Evolutionary conservation across 2,329 filamentous ascomycete genomes (phyloP), one percentile per base, ranked within the genome.

Genomic region (Hypoxylon sp.): DNA sequence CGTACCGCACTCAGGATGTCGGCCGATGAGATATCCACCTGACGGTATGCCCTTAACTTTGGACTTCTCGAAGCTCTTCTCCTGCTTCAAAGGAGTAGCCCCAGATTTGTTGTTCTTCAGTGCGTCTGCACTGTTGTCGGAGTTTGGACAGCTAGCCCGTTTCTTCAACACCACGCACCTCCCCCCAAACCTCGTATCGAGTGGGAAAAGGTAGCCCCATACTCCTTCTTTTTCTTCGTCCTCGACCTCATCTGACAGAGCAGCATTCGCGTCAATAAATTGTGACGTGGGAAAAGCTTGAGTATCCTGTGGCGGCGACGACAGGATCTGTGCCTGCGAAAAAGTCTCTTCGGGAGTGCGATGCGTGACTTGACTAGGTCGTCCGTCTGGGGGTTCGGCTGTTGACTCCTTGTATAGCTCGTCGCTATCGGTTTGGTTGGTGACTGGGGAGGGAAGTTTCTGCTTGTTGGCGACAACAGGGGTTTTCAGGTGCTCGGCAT

Each of bases 1-100:
- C 92, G 77, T 86, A 95, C 92, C 93, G 80, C 96, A 98, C 81
- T 99, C 96, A 2, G 92, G 91, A 82, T 99, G 96, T 71, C 96
- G 88, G 39, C 96, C 96, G 69, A 99, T 92, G 60, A 99, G 82
- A 78, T 97, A 99, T 31, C 96, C 96, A 44, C 92, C 91, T 0
- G 93, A 90, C 13, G 91, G 86, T 19, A 89, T 82, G 6, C 86
- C 88, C 70, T 86, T 85, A 56, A 82, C 79, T 78, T 92, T 90
- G 62, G 87, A 88, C 37, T 86, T 78, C 73, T 92, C 89, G 74
- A 89, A 92, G 32, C 85, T 80, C 59, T 88, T 82, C 77, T 91
- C 83, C 67, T 89, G 89, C 60, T 86, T 81, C 17, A 84, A 74
- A 82, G 81, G 46, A 84, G 83, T 51, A 82, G 80, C 78, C 61